Evolutionary conservation across 352 stramenopile species (phyloP), one percentile per base, ranked within the genome.

Genomic region (Globisporangium lucens): DNA sequence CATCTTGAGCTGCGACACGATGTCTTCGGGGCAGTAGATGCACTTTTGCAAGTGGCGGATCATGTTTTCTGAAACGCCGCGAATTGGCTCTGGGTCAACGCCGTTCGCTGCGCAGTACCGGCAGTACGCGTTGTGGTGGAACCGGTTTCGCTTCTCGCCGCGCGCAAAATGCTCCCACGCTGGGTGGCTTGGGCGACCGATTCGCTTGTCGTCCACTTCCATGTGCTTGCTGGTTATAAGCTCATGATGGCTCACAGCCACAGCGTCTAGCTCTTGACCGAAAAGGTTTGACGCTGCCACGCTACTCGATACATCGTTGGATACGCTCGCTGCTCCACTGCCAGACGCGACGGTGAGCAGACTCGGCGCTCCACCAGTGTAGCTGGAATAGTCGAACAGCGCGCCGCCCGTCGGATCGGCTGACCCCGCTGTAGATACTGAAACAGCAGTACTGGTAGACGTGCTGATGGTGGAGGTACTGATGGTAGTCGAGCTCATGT

Each of bases 1-100:
- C 58, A 82, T 65, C 13, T 87, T 82, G 24, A 95, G 70, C 68
- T 91, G 82, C 13, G 75, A 77, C 22, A 95, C 82, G 30, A 89
- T 78, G 17, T 90, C 81, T 22, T 79, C 55, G 13, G 87, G 87
- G 29, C 85, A 93, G 67, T 90, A 91, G 3, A 83, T 60, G 70
- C 87, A 95, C 53, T 91, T 89, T 56, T 95, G 82, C 66, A 93
- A 66, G 64, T 95, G 87, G 17, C 83, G 79, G 59, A 95, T 93
- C 87, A 93, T 95, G 56, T 95, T 91, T 24, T 80, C 83, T 36
- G 83, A 93, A 35, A 93, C 87, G 41, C 87, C 85, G 24, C 85
- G 78, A 5, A 93, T 68, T 4, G 77, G 72, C 51, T 75, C 56
- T 8, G 83, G 69, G 38, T 85, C 71, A 5, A 69, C 75, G 41